Percentiles rank a stretch among this genome's conserved stretches.
These are phyloP conservation scores for Ceratocystis destructans DNA, from an alignment of 2,329 filamentous ascomycete genomes.

Conservation along the genomic window DNA sequence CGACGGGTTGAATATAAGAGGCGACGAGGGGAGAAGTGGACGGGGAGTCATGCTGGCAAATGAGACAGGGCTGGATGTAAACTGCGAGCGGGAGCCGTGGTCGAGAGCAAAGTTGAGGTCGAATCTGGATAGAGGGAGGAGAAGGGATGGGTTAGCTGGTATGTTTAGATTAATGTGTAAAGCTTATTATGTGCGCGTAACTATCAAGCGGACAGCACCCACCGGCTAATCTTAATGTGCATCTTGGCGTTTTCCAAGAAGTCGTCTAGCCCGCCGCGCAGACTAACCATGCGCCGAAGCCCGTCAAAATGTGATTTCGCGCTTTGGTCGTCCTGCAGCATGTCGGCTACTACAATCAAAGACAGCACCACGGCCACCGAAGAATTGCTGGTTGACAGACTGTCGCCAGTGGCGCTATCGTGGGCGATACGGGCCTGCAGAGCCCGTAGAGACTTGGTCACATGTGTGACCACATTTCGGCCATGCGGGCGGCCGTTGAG, in stretches of 20 bases:
- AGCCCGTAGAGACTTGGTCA: constrained; percentile 15
- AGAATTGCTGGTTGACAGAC: constrained; percentile 9
- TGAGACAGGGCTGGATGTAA: constrained; percentile 12
- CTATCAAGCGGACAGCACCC: neutral
- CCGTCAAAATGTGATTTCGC: constrained; percentile 18
- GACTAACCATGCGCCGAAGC: constrained; percentile 16
- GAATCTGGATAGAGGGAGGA: neutral
- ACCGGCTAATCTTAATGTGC: constrained; percentile 18
- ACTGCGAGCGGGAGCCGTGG: constrained; percentile 14
- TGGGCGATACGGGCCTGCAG: constrained; percentile 13
- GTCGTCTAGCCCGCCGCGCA: constrained; percentile 17
- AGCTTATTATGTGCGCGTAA: neutral
- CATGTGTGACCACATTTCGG: constrained; percentile 10
- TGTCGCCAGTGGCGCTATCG: neutral
- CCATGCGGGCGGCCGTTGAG: constrained; percentile 16
- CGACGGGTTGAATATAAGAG: neutral
- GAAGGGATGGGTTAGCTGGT: neutral
- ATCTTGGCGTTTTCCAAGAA: constrained; percentile 18
- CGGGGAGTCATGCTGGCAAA: constrained; percentile 15
- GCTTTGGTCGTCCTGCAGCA: constrained; percentile 16
- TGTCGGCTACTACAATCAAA: constrained; percentile 17
- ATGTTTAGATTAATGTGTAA: neutral
- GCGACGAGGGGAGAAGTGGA: constrained; percentile 8
- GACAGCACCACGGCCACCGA: constrained; percentile 18
- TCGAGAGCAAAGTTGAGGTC: constrained; percentile 16